phyloP scores from a whole-genome alignment of 257 asterid species.

The Ilex asprella region DNA sequence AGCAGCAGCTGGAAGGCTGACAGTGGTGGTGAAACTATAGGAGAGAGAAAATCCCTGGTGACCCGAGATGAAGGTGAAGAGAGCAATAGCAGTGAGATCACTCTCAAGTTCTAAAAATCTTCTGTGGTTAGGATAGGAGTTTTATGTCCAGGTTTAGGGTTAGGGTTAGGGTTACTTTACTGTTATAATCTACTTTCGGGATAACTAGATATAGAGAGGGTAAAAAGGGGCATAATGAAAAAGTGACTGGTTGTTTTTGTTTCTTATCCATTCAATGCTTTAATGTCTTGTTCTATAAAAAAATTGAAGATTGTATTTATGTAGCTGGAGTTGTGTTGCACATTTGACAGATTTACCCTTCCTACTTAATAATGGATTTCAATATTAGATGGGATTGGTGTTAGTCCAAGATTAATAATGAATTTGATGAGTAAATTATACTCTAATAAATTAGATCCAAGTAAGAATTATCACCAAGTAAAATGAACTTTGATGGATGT shows the following conservation, averaged over 20 bases:
- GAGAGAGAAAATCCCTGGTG: slow-evolving; percentile 37
- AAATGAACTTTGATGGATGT: no score
- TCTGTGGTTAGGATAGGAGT: background rate
- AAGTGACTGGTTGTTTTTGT: no score
- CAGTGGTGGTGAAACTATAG: slow-evolving; percentile 55
- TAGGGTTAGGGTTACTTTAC: background rate
- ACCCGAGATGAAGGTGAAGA: slow-evolving; percentile 44
- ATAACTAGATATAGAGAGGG: background rate
- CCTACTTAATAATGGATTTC: no score
- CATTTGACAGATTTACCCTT: no score
- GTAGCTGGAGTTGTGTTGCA: no score
- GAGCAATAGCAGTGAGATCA: slow-evolving; percentile 49
- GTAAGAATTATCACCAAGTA: no score
- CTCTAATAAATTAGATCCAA: no score
- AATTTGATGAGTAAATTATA: no score
- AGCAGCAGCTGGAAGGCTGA: slow-evolving; percentile 87
- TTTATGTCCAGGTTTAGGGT: background rate
- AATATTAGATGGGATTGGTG: no score
- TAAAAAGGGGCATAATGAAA: background rate
- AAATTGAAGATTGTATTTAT: background rate
- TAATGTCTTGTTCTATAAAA: no score
- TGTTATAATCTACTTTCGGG: background rate
- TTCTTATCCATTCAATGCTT: no score
- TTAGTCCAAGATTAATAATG: no score
- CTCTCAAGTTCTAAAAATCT: slow-evolving; percentile 44